Base-by-base conservation (phyloP, 768 basidiomycete genomes). In the Austroboletus festivus region DNA sequence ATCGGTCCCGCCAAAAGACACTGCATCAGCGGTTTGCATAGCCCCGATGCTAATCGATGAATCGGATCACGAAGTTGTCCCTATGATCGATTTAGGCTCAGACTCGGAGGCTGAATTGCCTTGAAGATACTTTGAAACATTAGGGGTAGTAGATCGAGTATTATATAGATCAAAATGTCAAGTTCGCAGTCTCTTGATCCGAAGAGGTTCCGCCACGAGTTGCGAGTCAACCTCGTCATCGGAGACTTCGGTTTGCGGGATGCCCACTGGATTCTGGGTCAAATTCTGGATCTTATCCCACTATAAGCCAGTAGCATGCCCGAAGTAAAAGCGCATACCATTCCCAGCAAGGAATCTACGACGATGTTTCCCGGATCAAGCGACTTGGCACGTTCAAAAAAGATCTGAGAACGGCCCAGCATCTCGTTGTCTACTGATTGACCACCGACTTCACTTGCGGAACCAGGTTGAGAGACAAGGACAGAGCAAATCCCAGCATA, bases 401-500 rank as follows among this genome's bases (percentile, higher is more conserved):
- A 83, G 13, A 77, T 69, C 59, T 79, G 80, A 34, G 88, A 65
- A 35, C 68, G 66, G 21, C 48, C 61, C 16, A 68, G 49, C 80
- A 50, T 82, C 72, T 50, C 79, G 72, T 1, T 82, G 48, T 41
- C 75, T 57, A 42, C 52, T 56, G 49, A 35, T 21, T 38, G 48
- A 11, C 16, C 31, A 10, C 49, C 28, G 39, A 22, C 42, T 22
- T 52, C 47, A 37, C 41, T 47, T 41, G 37, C 37, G 16, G 45
- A 39, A 34, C 30, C 40, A 38, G 39, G 67, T 53, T 81, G 82
- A 11, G 80, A 76, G n/a, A 81, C 67, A 56, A 85, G 80, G 20
- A 93, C 69, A 22, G 76, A 79, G 12, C 89, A 69, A 44, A 94
- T 68, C 2, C 89, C 93, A 3, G 93, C 91, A 53, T 94, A 93